These are phyloP conservation scores for Metschnikowia lachancei DNA, from an alignment of 805 yeast species.

Conservation along the genomic window DNA sequence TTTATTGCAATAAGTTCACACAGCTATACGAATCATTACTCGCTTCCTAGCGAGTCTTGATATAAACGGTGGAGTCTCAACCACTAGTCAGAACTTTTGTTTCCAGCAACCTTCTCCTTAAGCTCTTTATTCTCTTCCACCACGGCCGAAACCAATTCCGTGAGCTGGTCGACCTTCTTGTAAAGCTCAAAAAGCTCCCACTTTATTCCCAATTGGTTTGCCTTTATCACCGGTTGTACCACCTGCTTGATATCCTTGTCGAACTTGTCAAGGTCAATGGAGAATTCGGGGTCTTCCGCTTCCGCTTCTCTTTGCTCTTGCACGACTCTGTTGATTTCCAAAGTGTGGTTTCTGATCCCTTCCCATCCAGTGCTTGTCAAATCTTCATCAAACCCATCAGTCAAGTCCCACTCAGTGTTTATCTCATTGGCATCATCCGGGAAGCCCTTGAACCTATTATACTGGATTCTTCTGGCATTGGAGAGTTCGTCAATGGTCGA, in stretches of 20 bases:
- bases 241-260: constrained; percentile 44
- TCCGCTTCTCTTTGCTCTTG: constrained; percentile 62
- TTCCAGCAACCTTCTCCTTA: constrained; percentile 2
- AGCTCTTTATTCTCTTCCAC: constrained; percentile 35
- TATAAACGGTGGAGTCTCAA: no score
- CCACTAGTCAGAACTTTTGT: not conserved
- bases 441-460: constrained; percentile 60
- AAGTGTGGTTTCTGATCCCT: constrained; percentile 37
- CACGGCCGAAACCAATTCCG: constrained; percentile 38
- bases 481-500: constrained; percentile 64
- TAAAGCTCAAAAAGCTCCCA: constrained; percentile 63
- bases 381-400: constrained; percentile 62
- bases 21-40: no score
- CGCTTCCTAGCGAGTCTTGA: no score
- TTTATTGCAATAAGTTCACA: no score
- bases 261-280: constrained; percentile 52
- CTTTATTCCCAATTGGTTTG: constrained; percentile 52
- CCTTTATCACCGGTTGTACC: constrained; percentile 60
- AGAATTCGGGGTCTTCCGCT: constrained; percentile 63
- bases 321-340: constrained; percentile 38
- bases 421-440: constrained; percentile 78
- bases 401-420: constrained; percentile 78
- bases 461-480: constrained; percentile 65
- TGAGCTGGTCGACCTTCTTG: constrained; percentile 48
- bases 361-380: constrained; percentile 32